Percentiles rank a stretch among this genome's conserved stretches.
Evolutionary conservation across 306 rosid species (phyloP).

Genomic region (Lotus japonicus): DNA sequence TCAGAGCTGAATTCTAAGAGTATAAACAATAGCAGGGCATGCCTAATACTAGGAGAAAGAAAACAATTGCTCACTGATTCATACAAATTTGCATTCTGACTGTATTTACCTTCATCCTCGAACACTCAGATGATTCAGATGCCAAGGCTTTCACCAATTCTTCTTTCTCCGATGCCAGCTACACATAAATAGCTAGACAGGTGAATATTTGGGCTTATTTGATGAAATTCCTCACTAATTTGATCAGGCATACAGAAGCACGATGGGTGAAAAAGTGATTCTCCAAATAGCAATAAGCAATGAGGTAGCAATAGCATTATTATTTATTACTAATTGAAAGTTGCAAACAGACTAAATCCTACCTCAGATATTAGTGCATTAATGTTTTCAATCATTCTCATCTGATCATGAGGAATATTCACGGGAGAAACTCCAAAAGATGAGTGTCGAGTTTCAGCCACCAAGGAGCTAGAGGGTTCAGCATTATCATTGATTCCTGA

Average conservation of each 20-base stretch:
- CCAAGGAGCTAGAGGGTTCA: conserved; percentile 33
- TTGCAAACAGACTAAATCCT: conserved; percentile 20
- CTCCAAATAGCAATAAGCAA: conserved; percentile 6
- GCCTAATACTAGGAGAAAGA: neutral
- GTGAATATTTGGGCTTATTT: neutral
- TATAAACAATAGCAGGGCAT: conserved; percentile 1
- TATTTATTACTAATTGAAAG: neutral
- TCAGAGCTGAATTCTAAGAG: neutral
- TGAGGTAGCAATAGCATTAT: too few species aligned
- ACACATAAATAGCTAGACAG: conserved; percentile 27
- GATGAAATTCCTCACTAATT: conserved; percentile 7
- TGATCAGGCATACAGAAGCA: conserved; percentile 1
- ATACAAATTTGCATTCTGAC: neutral
- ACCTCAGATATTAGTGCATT: conserved; percentile 83
- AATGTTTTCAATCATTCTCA: conserved; percentile 72
- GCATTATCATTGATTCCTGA: conserved; percentile 35
- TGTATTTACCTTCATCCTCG: conserved; percentile 67
- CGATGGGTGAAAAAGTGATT: neutral
- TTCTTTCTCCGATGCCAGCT: conserved; percentile 90
- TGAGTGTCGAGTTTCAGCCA: conserved; percentile 34
- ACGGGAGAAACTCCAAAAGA: conserved; percentile 44
- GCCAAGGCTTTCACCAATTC: conserved; percentile 70
- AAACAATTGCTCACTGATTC: neutral
- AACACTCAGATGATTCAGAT: conserved; percentile 68
- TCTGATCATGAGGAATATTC: conserved; percentile 73